Evolutionary conservation across 169 alveolate genomes (phyloP).

Genomic region (Eimeria brunetti): DNA sequence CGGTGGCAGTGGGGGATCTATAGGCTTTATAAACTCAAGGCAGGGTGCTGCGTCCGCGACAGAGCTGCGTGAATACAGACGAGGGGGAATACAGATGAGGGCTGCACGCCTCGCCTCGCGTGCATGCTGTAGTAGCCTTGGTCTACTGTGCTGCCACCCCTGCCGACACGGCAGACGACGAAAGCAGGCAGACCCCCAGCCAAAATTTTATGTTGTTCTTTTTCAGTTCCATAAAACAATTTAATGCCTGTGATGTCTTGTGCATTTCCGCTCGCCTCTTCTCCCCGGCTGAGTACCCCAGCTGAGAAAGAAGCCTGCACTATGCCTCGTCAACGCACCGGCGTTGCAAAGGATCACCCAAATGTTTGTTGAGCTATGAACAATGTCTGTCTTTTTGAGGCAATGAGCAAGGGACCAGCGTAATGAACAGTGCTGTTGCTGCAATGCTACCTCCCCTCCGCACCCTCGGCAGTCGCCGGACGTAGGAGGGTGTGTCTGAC

Average conservation of each 20-base stretch:
- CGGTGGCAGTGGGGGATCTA: slow-evolving; percentile 76
- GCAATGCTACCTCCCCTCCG: slow-evolving; percentile 4
- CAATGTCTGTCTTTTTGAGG: not conserved
- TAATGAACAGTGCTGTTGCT: not conserved
- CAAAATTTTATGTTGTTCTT: not conserved
- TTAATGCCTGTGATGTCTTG: not conserved
- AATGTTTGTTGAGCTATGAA: not conserved
- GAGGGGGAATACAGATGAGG: slow-evolving; percentile 42
- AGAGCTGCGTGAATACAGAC: slow-evolving; percentile 54
- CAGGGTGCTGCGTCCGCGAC: slow-evolving; percentile 44
- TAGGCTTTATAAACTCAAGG: slow-evolving; percentile 49
- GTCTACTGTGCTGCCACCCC: slow-evolving; percentile 78
- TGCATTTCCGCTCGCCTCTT: not conserved
- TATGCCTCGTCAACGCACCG: slow-evolving; percentile 1
- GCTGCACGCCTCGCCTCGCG: slow-evolving; percentile 74
- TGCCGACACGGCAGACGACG: slow-evolving; percentile 70
- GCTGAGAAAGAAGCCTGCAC: not conserved
- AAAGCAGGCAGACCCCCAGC: slow-evolving; percentile 26
- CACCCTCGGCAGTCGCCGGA: not conserved
- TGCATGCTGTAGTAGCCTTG: slow-evolving; percentile 57
- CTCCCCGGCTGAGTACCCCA: not conserved
- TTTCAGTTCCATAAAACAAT: not conserved
- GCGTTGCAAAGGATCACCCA: not conserved
- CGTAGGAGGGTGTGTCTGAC: not conserved
- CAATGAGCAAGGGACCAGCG: slow-evolving; percentile 2